Conservation (phyloP, 225 moss, liverwort and hornwort genomes). For the Bryoerythrophyllum caledonicum region DNA sequence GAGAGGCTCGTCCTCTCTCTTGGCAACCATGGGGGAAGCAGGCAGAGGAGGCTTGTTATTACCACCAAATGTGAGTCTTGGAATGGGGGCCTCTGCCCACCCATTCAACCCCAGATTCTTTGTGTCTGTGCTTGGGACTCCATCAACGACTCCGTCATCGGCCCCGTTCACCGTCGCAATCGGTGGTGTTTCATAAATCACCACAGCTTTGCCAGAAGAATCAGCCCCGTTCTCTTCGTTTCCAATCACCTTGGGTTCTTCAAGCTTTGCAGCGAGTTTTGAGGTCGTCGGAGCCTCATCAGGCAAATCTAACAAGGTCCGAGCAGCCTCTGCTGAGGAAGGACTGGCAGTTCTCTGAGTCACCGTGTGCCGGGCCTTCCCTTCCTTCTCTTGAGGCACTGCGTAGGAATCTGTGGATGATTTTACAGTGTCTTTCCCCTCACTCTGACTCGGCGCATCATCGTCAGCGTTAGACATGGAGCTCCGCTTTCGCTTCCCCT, state of each 20-base stretch:
- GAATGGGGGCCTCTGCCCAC: conserved; percentile 30
- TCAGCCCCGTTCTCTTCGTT: conserved; percentile 38
- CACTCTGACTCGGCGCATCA: conserved; percentile 63
- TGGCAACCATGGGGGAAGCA: conserved; percentile 26
- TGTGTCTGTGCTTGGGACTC: conserved; percentile 15
- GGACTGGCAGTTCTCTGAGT: conserved; percentile 51
- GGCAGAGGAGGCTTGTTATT: conserved; percentile 42
- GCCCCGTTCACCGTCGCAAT: conserved; percentile 15
- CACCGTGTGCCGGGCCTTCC: conserved; percentile 22
- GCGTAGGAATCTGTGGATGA: conserved; percentile 67
- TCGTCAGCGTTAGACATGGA: conserved; percentile 59
- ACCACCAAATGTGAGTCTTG: conserved; percentile 34
- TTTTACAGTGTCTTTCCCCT: conserved; percentile 58
- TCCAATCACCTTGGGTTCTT: conserved; percentile 25
- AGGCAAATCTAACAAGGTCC: conserved; percentile 60
- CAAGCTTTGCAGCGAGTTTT: conserved; percentile 29
- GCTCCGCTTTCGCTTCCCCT: conserved; percentile 71
- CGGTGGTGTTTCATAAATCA: conserved; percentile 19
- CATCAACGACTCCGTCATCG: conserved; percentile 36
- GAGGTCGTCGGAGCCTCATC: conserved; percentile 49
- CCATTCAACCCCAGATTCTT: conserved; percentile 34
- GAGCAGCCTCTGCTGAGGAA: conserved; percentile 56
- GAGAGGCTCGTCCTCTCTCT: conserved; percentile 29
- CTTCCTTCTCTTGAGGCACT: conserved; percentile 56
- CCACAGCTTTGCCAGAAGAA: conserved; percentile 30